phyloP scores from a whole-genome alignment of 78 protist genomes.

The Protostelium mycophagum region DNA sequence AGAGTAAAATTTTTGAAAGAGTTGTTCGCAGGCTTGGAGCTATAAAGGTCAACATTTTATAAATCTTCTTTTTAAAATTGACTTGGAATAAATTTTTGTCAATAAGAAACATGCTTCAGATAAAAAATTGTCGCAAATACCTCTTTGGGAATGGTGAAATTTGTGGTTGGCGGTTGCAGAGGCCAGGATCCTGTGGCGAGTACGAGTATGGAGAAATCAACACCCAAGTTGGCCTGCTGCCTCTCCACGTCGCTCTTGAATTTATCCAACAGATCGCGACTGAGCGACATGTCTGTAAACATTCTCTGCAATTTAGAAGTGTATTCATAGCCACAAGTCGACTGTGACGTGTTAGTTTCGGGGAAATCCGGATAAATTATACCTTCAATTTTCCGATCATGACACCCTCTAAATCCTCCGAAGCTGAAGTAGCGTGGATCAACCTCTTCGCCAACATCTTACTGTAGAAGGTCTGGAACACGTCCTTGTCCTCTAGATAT shows the following conservation, averaged over 20 bases:
- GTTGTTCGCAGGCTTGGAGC: slow-evolving; percentile 53
- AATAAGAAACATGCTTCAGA: no score
- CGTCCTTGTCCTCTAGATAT: slow-evolving; percentile 85
- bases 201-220: slow-evolving; percentile 71
- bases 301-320: slow-evolving; percentile 83
- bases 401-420: slow-evolving; percentile 72
- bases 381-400: slow-evolving; percentile 74
- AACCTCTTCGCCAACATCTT: slow-evolving; percentile 83
- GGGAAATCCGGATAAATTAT: neutral
- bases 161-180: slow-evolving; percentile 53
- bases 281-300: slow-evolving; percentile 80
- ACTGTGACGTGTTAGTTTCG: neutral
- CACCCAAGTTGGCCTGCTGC: slow-evolving; percentile 21
- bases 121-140: neutral
- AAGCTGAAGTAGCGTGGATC: slow-evolving; percentile 51
- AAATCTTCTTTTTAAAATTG: no score
- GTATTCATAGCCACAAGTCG: slow-evolving; percentile 81
- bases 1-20: slow-evolving; percentile 52
- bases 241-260: slow-evolving; percentile 34
- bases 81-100: neutral
- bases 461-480: slow-evolving; percentile 80
- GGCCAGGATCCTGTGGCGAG: slow-evolving; percentile 84
- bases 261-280: slow-evolving; percentile 35
- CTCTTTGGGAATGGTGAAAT: slow-evolving; percentile 52
- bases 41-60: no score